A percentile compares a stretch with the other conserved stretches of the same genome.
phyloP scores from a whole-genome alignment of 805 yeast species.

The Cyberlindnera petersonii region DNA sequence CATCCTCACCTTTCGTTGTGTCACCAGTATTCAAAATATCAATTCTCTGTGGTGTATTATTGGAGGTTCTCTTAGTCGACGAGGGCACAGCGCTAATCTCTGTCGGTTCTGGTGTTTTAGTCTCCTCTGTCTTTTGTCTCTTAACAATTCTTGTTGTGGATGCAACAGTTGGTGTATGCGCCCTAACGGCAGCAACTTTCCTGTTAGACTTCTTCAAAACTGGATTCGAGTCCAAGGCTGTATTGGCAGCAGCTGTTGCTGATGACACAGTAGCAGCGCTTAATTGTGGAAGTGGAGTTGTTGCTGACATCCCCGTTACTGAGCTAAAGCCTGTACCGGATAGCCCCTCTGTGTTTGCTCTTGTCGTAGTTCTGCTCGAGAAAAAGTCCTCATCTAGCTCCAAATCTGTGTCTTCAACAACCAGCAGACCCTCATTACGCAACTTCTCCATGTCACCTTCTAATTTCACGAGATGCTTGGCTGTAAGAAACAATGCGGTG shows the following conservation, averaged over 20 bases:
- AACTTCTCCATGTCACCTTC: conserved; percentile 73
- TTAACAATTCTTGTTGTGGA: conserved; percentile 15
- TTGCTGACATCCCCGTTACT: background rate
- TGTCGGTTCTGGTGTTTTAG: conserved; percentile 19
- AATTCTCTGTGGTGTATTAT: conserved; percentile 5
- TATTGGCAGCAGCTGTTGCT: conserved; percentile 10
- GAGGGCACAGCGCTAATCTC: conserved; percentile 2
- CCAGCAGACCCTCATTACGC: conserved; percentile 77
- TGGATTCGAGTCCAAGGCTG: conserved; percentile 2
- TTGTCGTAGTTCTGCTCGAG: conserved; percentile 28
- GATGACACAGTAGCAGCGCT: conserved; percentile 9
- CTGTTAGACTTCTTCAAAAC: conserved; percentile 11
- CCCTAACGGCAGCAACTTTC: conserved; percentile 7
- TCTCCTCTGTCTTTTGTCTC: conserved; percentile 23
- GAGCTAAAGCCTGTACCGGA: background rate
- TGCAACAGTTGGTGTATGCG: conserved; percentile 14
- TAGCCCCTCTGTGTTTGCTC: conserved; percentile 26
- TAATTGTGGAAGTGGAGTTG: conserved; percentile 14
- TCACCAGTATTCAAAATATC: conserved; percentile 12
- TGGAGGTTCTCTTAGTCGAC: background rate
- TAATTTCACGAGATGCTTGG: conserved; percentile 68
- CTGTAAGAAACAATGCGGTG: conserved; percentile 72
- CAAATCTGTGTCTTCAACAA: conserved; percentile 38
- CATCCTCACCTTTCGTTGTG: conserved; percentile 46
- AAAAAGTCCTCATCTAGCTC: conserved; percentile 34